Evolutionary conservation across 768 basidiomycete species (phyloP).

Genomic region (Lactarius sanguifluus): DNA sequence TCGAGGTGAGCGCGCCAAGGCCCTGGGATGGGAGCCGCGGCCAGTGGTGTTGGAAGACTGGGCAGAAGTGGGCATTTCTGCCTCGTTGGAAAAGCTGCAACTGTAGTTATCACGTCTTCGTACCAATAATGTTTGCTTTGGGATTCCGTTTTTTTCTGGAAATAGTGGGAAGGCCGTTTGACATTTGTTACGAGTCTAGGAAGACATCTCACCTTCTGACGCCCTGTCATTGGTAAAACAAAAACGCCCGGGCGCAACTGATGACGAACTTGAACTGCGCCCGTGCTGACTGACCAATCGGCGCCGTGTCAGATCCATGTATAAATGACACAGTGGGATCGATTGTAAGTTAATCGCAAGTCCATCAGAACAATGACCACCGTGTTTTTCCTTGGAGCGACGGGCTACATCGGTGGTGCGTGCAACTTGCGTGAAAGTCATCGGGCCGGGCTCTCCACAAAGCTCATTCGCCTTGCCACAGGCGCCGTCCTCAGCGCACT

Average conservation of each 20-base stretch:
- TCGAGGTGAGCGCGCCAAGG: slow-evolving; percentile 9
- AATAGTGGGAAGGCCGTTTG: not conserved
- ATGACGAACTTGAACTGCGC: not conserved
- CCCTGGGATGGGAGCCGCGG: slow-evolving; percentile 12
- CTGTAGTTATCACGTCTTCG: not conserved
- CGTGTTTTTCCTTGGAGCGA: not conserved
- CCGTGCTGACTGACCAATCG: not conserved
- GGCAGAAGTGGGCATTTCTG: slow-evolving; percentile 3
- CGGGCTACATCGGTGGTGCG: not conserved
- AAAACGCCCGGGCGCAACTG: not conserved
- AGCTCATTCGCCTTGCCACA: too few species aligned
- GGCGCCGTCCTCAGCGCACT: not conserved
- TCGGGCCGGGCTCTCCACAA: not conserved
- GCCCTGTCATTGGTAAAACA: not conserved
- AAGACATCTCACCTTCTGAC: too few species aligned
- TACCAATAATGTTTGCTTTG: not conserved
- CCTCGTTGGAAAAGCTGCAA: slow-evolving; percentile 7
- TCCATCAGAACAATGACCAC: not conserved
- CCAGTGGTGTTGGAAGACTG: slow-evolving; percentile 12
- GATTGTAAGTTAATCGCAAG: not conserved
- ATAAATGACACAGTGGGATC: not conserved
- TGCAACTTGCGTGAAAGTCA: not conserved
- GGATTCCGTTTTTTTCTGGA: not conserved
- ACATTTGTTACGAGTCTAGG: too few species aligned
- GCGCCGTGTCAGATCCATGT: not conserved